These are phyloP conservation scores for Galerina marginata DNA, from an alignment of 768 basidiomycete genomes.

Conservation along the genomic window DNA sequence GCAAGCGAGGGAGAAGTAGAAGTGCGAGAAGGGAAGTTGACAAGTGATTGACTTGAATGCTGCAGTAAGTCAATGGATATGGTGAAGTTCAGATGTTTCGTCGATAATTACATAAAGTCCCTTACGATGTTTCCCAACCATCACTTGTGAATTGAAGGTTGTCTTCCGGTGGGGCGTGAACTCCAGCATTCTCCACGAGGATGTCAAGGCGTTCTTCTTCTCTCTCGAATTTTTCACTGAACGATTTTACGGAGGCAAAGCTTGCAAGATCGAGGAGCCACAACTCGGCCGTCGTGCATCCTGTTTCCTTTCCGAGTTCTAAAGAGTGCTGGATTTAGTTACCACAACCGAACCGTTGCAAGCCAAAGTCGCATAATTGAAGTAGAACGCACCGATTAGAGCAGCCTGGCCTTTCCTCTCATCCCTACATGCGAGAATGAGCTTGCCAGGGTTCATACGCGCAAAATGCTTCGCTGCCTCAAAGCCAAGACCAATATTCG, in stretches of 20 bases:
- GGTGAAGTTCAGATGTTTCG: too few relatives aligned
- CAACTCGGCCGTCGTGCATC: slow-evolving; percentile 39
- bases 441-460: slow-evolving; percentile 43
- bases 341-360: background rate
- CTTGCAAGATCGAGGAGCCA: slow-evolving; percentile 48
- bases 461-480: slow-evolving; percentile 54
- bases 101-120: background rate
- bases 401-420: slow-evolving; percentile 42
- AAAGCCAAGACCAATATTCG: slow-evolving; percentile 57
- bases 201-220: slow-evolving; percentile 45
- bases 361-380: background rate
- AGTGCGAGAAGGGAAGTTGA: slow-evolving; percentile 45
- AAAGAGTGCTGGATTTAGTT: background rate
- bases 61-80: slow-evolving; percentile 21
- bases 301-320: slow-evolving; percentile 39
- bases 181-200: slow-evolving; percentile 25
- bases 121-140: slow-evolving; percentile 47
- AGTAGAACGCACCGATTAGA: slow-evolving; percentile 33
- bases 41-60: slow-evolving; percentile 54
- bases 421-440: slow-evolving; percentile 46
- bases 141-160: slow-evolving; percentile 29
- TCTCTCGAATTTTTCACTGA: slow-evolving; percentile 39
- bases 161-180: background rate
- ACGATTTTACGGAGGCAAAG: slow-evolving; percentile 46
- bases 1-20: slow-evolving; percentile 47